phyloP scores from a whole-genome alignment of 352 stramenopile genomes.

The Pythium pyrilobum region DNA sequence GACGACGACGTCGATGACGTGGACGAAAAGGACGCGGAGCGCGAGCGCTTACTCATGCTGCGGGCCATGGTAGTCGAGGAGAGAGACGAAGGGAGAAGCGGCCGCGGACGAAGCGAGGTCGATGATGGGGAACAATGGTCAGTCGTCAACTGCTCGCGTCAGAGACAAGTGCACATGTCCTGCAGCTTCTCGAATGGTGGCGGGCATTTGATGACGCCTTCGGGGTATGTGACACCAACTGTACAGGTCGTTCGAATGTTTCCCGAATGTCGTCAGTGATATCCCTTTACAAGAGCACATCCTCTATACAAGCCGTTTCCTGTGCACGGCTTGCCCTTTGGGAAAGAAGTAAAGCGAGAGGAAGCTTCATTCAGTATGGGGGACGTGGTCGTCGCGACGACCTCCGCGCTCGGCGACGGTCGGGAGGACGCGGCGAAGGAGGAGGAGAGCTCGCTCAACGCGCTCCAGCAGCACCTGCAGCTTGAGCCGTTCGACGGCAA shows the following conservation, averaged over 20 bases:
- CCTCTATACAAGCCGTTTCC: neutral
- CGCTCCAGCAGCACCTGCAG: slow-evolving; percentile 72
- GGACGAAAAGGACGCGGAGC: slow-evolving; percentile 39
- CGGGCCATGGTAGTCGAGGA: neutral
- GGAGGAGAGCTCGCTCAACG: slow-evolving; percentile 35
- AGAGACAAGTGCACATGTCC: slow-evolving; percentile 10
- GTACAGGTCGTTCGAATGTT: slow-evolving; percentile 20
- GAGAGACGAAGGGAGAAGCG: neutral
- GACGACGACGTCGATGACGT: slow-evolving; percentile 42
- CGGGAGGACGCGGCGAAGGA: slow-evolving; percentile 25
- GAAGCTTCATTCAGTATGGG: slow-evolving; percentile 3
- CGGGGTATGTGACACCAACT: neutral
- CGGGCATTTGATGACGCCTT: neutral
- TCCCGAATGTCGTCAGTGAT: neutral
- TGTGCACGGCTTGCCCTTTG: too few relatives aligned
- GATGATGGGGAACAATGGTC: too few relatives aligned
- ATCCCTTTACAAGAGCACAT: slow-evolving; percentile 22
- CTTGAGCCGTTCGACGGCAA: slow-evolving; percentile 60
- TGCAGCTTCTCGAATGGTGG: slow-evolving; percentile 10
- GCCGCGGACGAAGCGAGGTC: neutral
- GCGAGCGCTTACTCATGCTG: slow-evolving; percentile 23
- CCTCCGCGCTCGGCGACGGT: slow-evolving; percentile 1
- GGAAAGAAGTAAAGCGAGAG: too few relatives aligned
- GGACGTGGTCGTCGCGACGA: slow-evolving; percentile 8
- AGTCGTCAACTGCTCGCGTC: too few relatives aligned